A percentile compares a stretch with the other conserved stretches of the same genome.
Evolutionary conservation across 352 stramenopile genomes (phyloP).

Genomic region (Globisporangium paddicum): DNA sequence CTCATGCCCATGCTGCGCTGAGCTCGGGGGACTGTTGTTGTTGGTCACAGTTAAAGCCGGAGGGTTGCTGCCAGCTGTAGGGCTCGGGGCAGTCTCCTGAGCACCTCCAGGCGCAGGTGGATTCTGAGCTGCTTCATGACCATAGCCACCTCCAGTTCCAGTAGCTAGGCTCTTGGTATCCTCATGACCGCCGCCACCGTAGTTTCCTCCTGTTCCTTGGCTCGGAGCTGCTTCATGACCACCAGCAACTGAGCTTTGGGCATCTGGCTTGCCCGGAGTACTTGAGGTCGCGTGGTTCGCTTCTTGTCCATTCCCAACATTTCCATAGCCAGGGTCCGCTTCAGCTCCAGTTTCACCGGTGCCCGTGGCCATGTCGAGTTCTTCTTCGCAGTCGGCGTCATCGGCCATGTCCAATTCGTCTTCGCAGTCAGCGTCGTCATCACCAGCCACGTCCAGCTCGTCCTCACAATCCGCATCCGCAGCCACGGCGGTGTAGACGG

Average conservation of each 20-base stretch:
- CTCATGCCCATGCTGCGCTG: background rate
- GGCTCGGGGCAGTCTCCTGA: background rate
- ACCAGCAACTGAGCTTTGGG: too few species aligned
- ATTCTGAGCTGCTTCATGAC: background rate
- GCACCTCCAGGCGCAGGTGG: background rate
- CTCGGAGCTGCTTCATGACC: too few species aligned
- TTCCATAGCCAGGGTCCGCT: background rate
- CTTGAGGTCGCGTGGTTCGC: background rate
- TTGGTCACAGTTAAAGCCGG: too few species aligned
- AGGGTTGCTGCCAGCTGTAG: background rate
- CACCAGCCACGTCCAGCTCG: background rate
- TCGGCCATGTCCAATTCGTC: background rate
- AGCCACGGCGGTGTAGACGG: background rate
- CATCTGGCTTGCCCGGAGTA: background rate
- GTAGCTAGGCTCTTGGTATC: background rate
- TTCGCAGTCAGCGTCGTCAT: background rate
- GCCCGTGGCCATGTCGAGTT: constrained; percentile 2
- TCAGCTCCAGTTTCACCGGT: background rate
- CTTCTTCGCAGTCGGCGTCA: constrained; percentile 5
- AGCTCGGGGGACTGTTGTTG: background rate
- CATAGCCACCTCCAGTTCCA: background rate
- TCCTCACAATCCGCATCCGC: background rate
- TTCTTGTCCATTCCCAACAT: background rate
- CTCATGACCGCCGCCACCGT: background rate
- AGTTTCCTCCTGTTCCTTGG: background rate